Percentiles rank a stretch among this genome's conserved stretches.
Conservation (phyloP, 73 alveolate genomes). For the Loxodes magnus region DNA sequence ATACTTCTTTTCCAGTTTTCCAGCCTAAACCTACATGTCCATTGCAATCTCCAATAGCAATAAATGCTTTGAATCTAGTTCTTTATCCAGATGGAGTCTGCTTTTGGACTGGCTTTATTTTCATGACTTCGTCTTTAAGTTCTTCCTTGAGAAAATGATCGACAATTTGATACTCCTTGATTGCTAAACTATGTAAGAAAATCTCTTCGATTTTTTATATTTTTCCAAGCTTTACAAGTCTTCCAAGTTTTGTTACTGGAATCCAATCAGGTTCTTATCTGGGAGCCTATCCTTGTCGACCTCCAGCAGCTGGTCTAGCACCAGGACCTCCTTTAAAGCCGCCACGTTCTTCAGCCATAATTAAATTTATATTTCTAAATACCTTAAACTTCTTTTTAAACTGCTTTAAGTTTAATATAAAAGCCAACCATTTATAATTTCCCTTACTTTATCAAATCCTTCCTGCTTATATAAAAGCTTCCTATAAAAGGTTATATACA, state of each 20-base stretch:
- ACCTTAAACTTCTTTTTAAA: too few relatives aligned
- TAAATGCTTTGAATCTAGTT: constrained; percentile 99
- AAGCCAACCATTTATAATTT: too few relatives aligned
- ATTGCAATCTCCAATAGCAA: constrained; percentile 92
- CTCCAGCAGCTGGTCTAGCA: constrained; percentile 67
- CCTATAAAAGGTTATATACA: too few relatives aligned
- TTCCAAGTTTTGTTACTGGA: constrained; percentile 98
- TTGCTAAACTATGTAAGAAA: constrained; percentile 97
- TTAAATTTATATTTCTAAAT: too few relatives aligned
- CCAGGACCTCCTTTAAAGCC: constrained; percentile 88
- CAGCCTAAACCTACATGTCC: constrained; percentile 99
- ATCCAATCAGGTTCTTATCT: constrained; percentile 96
- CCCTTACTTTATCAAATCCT: too few relatives aligned
- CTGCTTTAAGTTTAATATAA: too few relatives aligned
- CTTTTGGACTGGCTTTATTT: constrained; percentile 99
- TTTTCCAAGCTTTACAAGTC: constrained; percentile 94
- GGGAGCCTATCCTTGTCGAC: constrained; percentile 79
- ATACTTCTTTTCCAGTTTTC: constrained; percentile 86
- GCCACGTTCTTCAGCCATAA: too few relatives aligned
- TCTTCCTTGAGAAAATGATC: constrained; percentile 66
- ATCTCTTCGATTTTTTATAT: constrained; percentile 95
- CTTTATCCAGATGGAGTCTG: constrained; percentile 99
- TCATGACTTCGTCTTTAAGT: constrained; percentile 97
- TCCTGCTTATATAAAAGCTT: too few relatives aligned
- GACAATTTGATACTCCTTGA: constrained; percentile 94